Evolutionary conservation across 2,329 filamentous ascomycete species (phyloP).

Genomic region (Phialophora chinensis): DNA sequence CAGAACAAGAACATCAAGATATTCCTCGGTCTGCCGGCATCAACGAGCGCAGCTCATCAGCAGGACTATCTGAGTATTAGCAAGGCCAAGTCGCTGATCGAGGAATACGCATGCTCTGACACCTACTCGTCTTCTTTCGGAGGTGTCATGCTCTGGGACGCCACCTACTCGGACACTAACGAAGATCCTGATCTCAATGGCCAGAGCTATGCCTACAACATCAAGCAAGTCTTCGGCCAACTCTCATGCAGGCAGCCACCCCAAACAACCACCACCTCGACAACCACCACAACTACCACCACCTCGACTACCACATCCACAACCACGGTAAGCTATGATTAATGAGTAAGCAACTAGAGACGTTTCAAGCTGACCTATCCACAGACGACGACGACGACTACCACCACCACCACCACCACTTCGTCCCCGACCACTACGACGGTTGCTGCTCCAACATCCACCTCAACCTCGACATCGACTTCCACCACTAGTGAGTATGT

Average conservation of each 20-base stretch:
- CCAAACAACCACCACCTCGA: conserved; percentile 28
- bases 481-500: not conserved
- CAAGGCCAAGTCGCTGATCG: conserved; percentile 55
- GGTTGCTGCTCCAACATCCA: not conserved
- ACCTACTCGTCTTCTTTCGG: conserved; percentile 54
- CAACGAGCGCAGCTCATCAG: conserved; percentile 41
- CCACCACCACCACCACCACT: conserved; percentile 7
- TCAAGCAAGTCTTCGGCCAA: conserved; percentile 53
- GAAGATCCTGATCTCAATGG: conserved; percentile 44
- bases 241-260: conserved; percentile 25
- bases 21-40: conserved; percentile 59
- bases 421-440: not conserved
- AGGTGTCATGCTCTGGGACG: conserved; percentile 67
- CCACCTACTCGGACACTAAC: conserved; percentile 57
- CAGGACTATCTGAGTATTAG: conserved; percentile 55
- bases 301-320: conserved; percentile 20
- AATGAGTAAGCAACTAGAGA: not conserved
- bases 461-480: not conserved
- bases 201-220: conserved; percentile 54
- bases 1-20: conserved; percentile 55
- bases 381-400: conserved; percentile 20
- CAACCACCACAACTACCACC: conserved; percentile 29
- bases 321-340: conserved; percentile 14
- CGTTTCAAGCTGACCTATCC: not conserved
- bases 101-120: conserved; percentile 49